These are phyloP conservation scores for Helminthosporium solani DNA, from an alignment of 2,329 filamentous ascomycete genomes.

Conservation along the genomic window DNA sequence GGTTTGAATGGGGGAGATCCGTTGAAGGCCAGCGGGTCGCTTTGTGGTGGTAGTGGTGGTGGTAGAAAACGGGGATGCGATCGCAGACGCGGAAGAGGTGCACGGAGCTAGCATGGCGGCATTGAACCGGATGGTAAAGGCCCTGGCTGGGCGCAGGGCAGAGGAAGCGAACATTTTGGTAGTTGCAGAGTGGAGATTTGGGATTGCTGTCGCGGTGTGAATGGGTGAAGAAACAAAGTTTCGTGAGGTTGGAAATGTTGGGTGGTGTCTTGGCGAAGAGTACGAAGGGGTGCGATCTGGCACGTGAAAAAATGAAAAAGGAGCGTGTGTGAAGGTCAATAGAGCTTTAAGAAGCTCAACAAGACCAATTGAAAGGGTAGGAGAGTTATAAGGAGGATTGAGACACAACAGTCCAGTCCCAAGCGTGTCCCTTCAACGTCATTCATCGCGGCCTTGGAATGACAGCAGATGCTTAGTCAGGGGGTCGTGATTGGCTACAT, in stretches of 20 bases:
- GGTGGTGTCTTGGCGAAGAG: constrained; percentile 6
- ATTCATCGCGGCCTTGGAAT: background rate
- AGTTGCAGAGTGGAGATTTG: constrained; percentile 12
- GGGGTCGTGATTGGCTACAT: no score
- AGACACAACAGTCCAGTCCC: background rate
- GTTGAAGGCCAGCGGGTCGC: constrained; percentile 15
- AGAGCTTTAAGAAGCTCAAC: background rate
- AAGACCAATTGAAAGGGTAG: background rate
- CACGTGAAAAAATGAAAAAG: background rate
- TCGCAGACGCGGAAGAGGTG: constrained; percentile 10
- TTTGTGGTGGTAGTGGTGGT: constrained; percentile 27
- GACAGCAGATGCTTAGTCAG: no score
- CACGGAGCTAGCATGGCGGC: constrained; percentile 28
- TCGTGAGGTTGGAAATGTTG: constrained; percentile 8
- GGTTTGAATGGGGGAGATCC: constrained; percentile 7
- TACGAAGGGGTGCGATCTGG: background rate
- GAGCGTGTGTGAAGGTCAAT: background rate
- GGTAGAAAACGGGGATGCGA: constrained; percentile 30
- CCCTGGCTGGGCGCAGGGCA: constrained; percentile 33
- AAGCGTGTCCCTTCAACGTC: constrained; percentile 1
- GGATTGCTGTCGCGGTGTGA: background rate
- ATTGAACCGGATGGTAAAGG: constrained; percentile 30
- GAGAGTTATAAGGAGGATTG: background rate
- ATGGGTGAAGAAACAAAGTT: constrained; percentile 1
- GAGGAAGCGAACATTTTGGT: constrained; percentile 34